Base-by-base conservation (phyloP, 2,329 filamentous ascomycete species). In the Coniochaeta ligniaria region DNA sequence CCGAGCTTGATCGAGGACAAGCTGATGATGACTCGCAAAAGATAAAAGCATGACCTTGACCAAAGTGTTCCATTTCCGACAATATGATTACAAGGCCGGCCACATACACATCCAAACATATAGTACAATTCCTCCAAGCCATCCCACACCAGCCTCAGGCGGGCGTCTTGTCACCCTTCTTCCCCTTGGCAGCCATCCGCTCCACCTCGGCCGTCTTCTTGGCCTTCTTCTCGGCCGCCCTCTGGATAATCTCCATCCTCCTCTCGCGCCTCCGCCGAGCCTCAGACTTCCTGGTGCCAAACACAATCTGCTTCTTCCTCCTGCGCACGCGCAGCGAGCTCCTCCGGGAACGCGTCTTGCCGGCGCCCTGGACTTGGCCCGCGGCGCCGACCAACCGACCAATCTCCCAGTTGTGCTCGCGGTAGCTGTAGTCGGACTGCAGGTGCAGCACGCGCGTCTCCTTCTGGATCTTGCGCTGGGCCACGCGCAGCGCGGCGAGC, bases 391-490 rank as follows among this genome's bases (percentile, higher is more conserved):
- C 78, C 56, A 86, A 74, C 11, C 78, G 77, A 14, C 83, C 83
- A 56, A 86, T 82, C 28, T 79, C 76, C 78, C 81, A 84, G 74
- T 83, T 85, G 68, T 83, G 81, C 74, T 86, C 83, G 58, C 79
- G 77, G 72, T 86, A 86, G 66, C 79, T 79, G 75, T 86, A 86
- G 69, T 84, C 78, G 60, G 75, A 70, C 59, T 77, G 75, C 60
- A 85, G 74, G 63, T 75, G 75, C 66, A 84, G 75, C 59, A 84
- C 68, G 61, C 82, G 76, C 35, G 72, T 73, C 60, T 76, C 74
- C 58, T 67, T 62, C 31, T 66, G 45, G 59, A 64, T 60, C 22
- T 60, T 64, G 47, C 62, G 65, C 20, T 61, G 56, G 1, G 62
- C 58, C 57, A 63, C 60, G 60, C 61, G 43, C 26, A 59, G 55